phyloP scores from a whole-genome alignment of 2,329 filamentous ascomycete genomes.

The Macrophomina pseudophaseolina region DNA sequence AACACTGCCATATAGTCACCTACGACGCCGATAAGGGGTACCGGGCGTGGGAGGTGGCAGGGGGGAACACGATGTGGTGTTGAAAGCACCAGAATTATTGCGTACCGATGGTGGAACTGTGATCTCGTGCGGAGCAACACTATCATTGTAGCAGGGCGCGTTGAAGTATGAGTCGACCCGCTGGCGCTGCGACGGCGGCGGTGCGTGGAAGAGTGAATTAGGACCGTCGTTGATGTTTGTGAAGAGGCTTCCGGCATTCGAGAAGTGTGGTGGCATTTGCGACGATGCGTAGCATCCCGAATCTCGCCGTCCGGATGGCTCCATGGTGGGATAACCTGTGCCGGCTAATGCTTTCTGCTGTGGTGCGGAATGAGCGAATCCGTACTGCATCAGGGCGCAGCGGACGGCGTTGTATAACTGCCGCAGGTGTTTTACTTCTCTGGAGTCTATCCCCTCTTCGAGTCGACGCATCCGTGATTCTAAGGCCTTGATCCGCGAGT shows the following conservation, averaged over 20 bases:
- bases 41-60: constrained; percentile 8
- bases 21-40: constrained; percentile 7
- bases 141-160: background rate
- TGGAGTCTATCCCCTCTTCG: constrained; percentile 10
- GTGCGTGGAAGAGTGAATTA: constrained; percentile 13
- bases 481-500: constrained; percentile 9
- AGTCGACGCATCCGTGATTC: constrained; percentile 15
- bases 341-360: constrained; percentile 7
- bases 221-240: constrained; percentile 11
- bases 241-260: background rate
- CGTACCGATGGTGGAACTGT: background rate
- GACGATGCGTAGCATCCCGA: background rate
- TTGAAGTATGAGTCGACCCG: constrained; percentile 10
- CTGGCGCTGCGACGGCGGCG: constrained; percentile 1
- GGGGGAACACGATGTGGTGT: background rate
- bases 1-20: constrained; percentile 21
- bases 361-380: constrained; percentile 14
- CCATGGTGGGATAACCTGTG: background rate
- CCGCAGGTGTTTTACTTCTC: constrained; percentile 23
- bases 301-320: constrained; percentile 2
- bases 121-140: constrained; percentile 12
- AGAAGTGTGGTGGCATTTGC: background rate
- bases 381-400: constrained; percentile 12
- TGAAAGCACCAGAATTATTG: constrained; percentile 6
- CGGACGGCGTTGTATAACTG: constrained; percentile 12